Base-by-base conservation (phyloP, 2,329 filamentous ascomycete species). In the Coniochaeta sp. region DNA sequence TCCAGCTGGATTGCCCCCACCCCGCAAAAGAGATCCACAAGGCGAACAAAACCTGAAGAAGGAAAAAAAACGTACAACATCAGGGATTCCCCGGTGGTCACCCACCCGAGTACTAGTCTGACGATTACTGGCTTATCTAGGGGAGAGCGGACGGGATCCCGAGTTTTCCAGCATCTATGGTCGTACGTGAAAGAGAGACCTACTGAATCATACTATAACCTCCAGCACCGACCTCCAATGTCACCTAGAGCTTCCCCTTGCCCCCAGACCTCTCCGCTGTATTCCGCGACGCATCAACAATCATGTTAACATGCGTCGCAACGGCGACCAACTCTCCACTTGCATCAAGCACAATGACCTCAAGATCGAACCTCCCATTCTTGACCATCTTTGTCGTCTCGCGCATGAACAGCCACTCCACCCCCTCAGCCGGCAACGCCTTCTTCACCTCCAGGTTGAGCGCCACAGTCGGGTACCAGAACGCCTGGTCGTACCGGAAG, bases 361-460 rank as follows among this genome's bases (percentile, higher is more conserved):
- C 89, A 54, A 92, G 68, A 75, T 96, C 91, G 69, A 90, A 87
- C 61, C 88, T 78, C 1, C 90, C 90, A 64, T 91, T 86, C 64
- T 79, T 80, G 47, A 93, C 83, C 71, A 80, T 76, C 73, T 90
- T 92, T 5, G 85, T 79, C 59, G 82, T 79, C 14, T 87, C 79
- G 34, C 89, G 79, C 44, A 86, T 77, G 66, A 87, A 87, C 59
- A 96, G 69, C 86, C 89, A 95, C 70, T 90, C 86, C 1, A 85
- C 84, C 0, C 90, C 90, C 47, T 83, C 82, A 4, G 76, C 73
- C 0, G 89, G 89, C 52, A 96, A 70, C 7, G 79, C 71, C 70
- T 88, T 90, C 77, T 93, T 95, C 43, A 92, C 77, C 63, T 96
- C 90, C 24, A 96, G 67, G 69, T 90, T 91, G 69, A 95, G 73